Base-by-base conservation (phyloP, 2,329 filamentous ascomycete genomes). In the Colletotrichum sublineola region DNA sequence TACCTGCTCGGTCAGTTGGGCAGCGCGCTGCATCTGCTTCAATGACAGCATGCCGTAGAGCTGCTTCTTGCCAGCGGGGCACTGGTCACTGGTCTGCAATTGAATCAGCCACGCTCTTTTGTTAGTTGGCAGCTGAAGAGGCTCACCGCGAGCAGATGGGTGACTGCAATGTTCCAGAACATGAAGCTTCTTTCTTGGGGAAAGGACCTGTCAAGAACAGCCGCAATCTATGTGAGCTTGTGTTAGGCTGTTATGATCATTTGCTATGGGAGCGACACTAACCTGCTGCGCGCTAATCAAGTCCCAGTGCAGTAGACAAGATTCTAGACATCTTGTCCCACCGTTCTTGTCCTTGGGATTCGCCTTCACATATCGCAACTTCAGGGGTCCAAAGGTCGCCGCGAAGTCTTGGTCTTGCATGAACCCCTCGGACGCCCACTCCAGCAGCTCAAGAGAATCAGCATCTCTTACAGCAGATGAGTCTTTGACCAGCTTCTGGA, bases 261-360 rank as follows among this genome's bases (percentile, higher is more conserved):
- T 5, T 15, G 29, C 14, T 20, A 53, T 70, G 1, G 50, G 11
- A 20, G n/a, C 14, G 57, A 5, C 3, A 40, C 78, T 72, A 79
- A 89, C 87, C 81, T 89, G 86, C 77, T 90, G 88, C 2, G 88
- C 87, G 75, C 87, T 88, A 68, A 83, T 81, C 67, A 90, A 82
- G 74, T 91, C 89, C 83, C 86, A 88, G 64, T 87, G 82, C 73
- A 86, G 79, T 66, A 90, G 76, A 74, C 88, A 90, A 11, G 85
- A 84, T 74, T 87, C 84, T 56, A 90, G 80, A 70, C 86, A 89
- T 55, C 81, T 81, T 11, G 82, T 80, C 6, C 80, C 84, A 24
- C 77, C 77, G 40, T 76, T 78, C 73, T 82, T 85, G 69, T 86
- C 83, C 75, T 84, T 86, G 14, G 87, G 84, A n/a, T 83, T 80